Conservation (phyloP, 1,284 basidiomycete species). For the Mycosarcoma maydis region DNA sequence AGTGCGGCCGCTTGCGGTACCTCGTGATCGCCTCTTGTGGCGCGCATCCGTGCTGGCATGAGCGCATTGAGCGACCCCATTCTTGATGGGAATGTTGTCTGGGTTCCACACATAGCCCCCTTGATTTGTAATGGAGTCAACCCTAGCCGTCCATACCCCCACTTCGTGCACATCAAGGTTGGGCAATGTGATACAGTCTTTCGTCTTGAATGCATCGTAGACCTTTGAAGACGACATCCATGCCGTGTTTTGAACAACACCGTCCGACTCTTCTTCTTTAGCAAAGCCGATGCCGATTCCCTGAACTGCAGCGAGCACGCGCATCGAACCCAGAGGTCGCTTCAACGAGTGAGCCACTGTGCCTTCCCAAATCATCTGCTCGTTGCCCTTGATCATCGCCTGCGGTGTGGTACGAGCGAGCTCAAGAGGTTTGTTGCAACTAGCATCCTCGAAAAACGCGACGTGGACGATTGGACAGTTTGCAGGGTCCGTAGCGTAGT, state of each 20-base stretch:
- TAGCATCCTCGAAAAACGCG: conserved; percentile 24
- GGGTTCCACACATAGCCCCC: conserved; percentile 30
- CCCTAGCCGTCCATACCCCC: conserved; percentile 13
- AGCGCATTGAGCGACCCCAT: conserved; percentile 4
- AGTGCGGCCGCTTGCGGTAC: not conserved
- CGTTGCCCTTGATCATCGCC: conserved; percentile 19
- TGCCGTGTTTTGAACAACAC: conserved; percentile 30
- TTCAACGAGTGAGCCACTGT: conserved; percentile 14
- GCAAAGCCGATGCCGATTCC: conserved; percentile 39
- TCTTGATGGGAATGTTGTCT: conserved; percentile 27
- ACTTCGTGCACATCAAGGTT: conserved; percentile 16
- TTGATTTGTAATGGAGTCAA: conserved; percentile 11
- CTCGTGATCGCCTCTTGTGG: not conserved
- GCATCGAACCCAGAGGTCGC: conserved; percentile 20
- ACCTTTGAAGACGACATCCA: conserved; percentile 20
- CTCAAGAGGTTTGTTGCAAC: conserved; percentile 13
- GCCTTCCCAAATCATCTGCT: conserved; percentile 31
- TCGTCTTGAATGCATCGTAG: conserved; percentile 7
- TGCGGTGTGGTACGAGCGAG: not conserved
- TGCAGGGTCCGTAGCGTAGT: conserved; percentile 17
- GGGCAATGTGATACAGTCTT: conserved; percentile 24
- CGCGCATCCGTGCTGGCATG: not conserved
- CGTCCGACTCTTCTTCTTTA: conserved; percentile 25
- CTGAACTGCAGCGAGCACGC: conserved; percentile 16
- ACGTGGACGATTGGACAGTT: conserved; percentile 26